A percentile compares a stretch with the other conserved stretches of the same genome.
These are phyloP conservation scores for Cyberlindnera xylosilytica DNA, from an alignment of 805 yeast genomes.

Conservation along the genomic window DNA sequence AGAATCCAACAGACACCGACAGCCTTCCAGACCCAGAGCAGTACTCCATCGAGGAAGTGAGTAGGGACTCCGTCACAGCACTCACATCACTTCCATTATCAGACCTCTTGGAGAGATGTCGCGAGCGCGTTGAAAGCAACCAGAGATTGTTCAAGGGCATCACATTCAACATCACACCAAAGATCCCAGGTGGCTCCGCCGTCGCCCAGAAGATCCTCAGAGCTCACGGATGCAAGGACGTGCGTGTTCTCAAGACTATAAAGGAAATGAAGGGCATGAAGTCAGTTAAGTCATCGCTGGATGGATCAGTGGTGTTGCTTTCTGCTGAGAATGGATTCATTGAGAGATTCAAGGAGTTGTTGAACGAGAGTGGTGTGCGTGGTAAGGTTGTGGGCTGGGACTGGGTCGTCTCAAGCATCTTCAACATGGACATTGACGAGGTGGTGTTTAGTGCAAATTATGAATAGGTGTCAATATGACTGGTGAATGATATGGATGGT, in stretches of 20 bases:
- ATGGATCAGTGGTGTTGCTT: conserved; percentile 27
- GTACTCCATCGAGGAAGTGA: conserved; percentile 34
- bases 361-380: conserved; percentile 14
- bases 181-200: conserved; percentile 57
- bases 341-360: conserved; percentile 28
- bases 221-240: conserved; percentile 52
- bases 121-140: conserved; percentile 6
- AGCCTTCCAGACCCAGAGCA: conserved; percentile 25
- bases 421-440: conserved; percentile 37
- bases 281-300: conserved; percentile 15
- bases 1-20: conserved; percentile 16
- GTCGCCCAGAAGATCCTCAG: conserved; percentile 53
- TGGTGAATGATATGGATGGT: no score
- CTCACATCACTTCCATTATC: conserved; percentile 26
- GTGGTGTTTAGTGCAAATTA: background rate
- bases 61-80: conserved; percentile 32
- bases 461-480: no score
- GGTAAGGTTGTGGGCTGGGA: conserved; percentile 54
- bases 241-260: conserved; percentile 27
- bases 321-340: conserved; percentile 34
- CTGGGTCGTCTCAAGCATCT: conserved; percentile 58
- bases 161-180: conserved; percentile 52
- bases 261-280: conserved; percentile 24
- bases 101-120: conserved; percentile 15
- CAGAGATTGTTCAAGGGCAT: conserved; percentile 44